Evolutionary conservation across 345 rosid genomes (phyloP).

Genomic region (Rhodamnia argentea): DNA sequence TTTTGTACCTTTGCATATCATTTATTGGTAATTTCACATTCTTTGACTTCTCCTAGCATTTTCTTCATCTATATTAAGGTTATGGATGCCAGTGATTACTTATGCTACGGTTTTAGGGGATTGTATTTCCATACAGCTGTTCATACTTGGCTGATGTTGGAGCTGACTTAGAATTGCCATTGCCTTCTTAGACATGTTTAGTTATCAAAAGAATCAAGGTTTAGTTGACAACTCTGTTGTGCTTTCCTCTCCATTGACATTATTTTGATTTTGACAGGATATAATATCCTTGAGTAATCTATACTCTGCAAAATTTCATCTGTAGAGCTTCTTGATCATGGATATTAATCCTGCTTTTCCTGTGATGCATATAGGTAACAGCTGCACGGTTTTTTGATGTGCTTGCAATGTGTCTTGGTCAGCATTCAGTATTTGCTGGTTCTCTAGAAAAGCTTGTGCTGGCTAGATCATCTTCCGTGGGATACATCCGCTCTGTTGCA

Average conservation of each 20-base stretch:
- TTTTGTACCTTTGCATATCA: background rate
- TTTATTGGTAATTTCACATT: background rate
- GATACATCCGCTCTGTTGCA: slow-evolving; percentile 70
- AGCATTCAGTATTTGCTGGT: slow-evolving; percentile 53
- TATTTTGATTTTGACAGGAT: background rate
- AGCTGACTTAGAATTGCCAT: background rate
- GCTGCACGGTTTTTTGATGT: slow-evolving; percentile 80
- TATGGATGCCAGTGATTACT: background rate
- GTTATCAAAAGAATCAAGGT: background rate
- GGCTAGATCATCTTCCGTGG: slow-evolving; percentile 42
- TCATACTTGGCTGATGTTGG: background rate
- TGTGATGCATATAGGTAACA: slow-evolving; percentile 38
- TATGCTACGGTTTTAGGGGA: background rate
- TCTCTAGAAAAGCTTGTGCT: slow-evolving; percentile 64
- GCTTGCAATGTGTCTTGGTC: slow-evolving; percentile 66
- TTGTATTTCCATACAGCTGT: background rate
- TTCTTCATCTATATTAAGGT: background rate
- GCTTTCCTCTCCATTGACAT: background rate
- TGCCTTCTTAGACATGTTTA: background rate
- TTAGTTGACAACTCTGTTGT: background rate
- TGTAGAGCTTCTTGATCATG: background rate
- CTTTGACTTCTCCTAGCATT: background rate
- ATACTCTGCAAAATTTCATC: background rate
- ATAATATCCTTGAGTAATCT: background rate
- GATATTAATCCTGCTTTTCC: background rate